Evolutionary conservation across 2,329 filamentous ascomycete genomes (phyloP).

Genomic region (Trichophyton mentagrophytes): DNA sequence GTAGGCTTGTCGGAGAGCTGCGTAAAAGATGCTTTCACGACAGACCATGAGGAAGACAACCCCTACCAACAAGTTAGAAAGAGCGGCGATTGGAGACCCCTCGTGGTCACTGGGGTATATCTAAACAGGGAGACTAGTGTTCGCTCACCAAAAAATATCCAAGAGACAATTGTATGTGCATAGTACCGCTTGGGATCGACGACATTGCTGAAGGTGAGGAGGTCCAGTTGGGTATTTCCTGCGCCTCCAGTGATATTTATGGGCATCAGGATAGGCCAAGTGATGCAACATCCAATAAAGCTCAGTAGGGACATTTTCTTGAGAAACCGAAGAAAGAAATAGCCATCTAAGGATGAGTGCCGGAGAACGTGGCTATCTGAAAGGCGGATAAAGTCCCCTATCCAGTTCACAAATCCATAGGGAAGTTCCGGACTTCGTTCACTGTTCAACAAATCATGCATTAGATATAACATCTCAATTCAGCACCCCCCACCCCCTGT

Average conservation of each 20-base stretch:
- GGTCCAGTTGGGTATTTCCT: slow-evolving; percentile 54
- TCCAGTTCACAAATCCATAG: slow-evolving; percentile 42
- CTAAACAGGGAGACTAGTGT: neutral
- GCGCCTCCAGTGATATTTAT: slow-evolving; percentile 73
- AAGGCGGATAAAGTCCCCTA: slow-evolving; percentile 40
- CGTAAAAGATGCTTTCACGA: slow-evolving; percentile 78
- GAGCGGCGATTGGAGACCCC: neutral
- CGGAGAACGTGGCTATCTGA: slow-evolving; percentile 72
- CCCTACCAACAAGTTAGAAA: slow-evolving; percentile 9
- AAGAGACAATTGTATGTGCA: slow-evolving; percentile 64
- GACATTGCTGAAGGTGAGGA: slow-evolving; percentile 70
- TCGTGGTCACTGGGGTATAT: neutral
- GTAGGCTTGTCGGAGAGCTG: slow-evolving; percentile 83
- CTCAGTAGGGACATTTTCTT: slow-evolving; percentile 66
- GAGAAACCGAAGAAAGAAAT: slow-evolving; percentile 80
- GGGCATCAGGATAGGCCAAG: slow-evolving; percentile 80
- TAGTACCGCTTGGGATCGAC: slow-evolving; percentile 53
- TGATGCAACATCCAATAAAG: slow-evolving; percentile 67
- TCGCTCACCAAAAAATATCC: slow-evolving; percentile 56
- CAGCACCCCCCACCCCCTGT: neutral
- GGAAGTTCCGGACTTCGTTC: slow-evolving; percentile 38
- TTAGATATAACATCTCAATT: neutral
- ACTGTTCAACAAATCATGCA: slow-evolving; percentile 16
- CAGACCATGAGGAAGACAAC: slow-evolving; percentile 81
- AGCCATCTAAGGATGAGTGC: slow-evolving; percentile 81